Percentiles rank a stretch among this genome's conserved stretches.
Conservation (phyloP, 2,329 filamentous ascomycete species). For the Microsporum ferrugineum region DNA sequence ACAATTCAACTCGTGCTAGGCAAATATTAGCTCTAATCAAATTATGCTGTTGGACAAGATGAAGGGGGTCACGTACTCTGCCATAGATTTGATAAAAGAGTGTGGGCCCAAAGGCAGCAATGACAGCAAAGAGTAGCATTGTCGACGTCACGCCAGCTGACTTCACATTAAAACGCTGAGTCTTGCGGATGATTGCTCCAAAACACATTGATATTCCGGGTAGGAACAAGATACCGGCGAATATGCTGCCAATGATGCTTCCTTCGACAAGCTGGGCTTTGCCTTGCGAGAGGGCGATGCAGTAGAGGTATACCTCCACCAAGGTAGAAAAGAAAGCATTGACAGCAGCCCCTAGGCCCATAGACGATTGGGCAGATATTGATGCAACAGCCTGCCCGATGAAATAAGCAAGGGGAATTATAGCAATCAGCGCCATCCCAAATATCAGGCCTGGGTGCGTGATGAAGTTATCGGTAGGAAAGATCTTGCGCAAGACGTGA, state of each 20-base stretch:
- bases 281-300: conserved; percentile 80
- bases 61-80: conserved; percentile 47
- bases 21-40: conserved; percentile 25
- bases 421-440: conserved; percentile 69
- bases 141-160: conserved; percentile 95
- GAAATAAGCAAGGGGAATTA: conserved; percentile 95
- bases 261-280: conserved; percentile 91
- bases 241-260: conserved; percentile 94
- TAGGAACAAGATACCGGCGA: conserved; percentile 87
- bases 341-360: conserved; percentile 92
- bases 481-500: conserved; percentile 57
- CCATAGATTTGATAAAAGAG: conserved; percentile 98
- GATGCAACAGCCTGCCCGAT: conserved; percentile 97
- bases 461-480: conserved; percentile 60
- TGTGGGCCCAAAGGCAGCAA: conserved; percentile 89
- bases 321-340: conserved; percentile 98
- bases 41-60: neutral
- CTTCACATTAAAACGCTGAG: conserved; percentile 92
- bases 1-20: conserved; percentile 79
- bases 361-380: conserved; percentile 95
- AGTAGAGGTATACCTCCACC: conserved; percentile 96
- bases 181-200: conserved; percentile 93
- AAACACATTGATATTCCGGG: conserved; percentile 98
- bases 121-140: conserved; percentile 92
- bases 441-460: conserved; percentile 83